A percentile compares a stretch with the other conserved stretches of the same genome.
Conservation (phyloP, 2,329 filamentous ascomycete species). For the Trichoderma sp. region DNA sequence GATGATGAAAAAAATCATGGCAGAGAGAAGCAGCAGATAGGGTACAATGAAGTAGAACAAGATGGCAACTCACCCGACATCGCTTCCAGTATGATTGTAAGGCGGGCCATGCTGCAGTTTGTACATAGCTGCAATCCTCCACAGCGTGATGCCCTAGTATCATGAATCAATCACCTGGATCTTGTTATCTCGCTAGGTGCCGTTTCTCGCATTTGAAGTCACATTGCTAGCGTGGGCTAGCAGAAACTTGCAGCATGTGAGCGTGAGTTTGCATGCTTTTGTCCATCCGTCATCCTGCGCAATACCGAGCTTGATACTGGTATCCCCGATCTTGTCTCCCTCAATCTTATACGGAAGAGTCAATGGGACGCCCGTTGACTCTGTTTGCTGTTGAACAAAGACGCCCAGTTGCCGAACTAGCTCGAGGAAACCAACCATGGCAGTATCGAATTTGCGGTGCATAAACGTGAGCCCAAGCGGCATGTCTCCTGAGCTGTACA, state of each 20-base stretch:
- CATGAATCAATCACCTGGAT: background rate
- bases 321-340: conserved; percentile 78
- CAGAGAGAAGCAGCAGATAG: background rate
- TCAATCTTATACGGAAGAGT: conserved; percentile 86
- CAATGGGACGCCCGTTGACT: conserved; percentile 46
- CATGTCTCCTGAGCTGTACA: conserved; percentile 88
- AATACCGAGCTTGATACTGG: conserved; percentile 87
- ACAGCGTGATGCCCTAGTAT: background rate
- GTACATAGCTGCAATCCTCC: background rate
- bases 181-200: background rate
- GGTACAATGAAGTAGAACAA: background rate
- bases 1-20: background rate
- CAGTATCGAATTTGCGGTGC: conserved; percentile 88
- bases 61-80: background rate
- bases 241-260: conserved; percentile 97
- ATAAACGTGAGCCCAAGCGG: conserved; percentile 86
- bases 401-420: conserved; percentile 82
- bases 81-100: too few relatives aligned
- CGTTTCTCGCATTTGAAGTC: conserved; percentile 35
- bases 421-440: conserved; percentile 97
- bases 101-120: too few relatives aligned
- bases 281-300: conserved; percentile 95
- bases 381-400: conserved; percentile 69
- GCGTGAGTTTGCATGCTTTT: conserved; percentile 91
- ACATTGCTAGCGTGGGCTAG: conserved; percentile 89